Evolutionary conservation across 2,329 filamentous ascomycete genomes (phyloP).

Genomic region (Paecilomyces fulvus): DNA sequence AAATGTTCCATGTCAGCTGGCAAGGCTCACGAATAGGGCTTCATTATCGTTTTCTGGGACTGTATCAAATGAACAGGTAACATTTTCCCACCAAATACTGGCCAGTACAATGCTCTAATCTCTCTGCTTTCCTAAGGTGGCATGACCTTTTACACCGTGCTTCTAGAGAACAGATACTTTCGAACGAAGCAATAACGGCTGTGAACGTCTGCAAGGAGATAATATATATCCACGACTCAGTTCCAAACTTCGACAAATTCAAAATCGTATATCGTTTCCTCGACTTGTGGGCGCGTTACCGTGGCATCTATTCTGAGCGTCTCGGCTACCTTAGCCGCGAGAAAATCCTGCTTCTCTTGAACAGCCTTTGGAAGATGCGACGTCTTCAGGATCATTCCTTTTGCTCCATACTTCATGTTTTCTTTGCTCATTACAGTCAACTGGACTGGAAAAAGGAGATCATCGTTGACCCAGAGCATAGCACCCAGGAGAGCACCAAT

Average conservation of each 20-base stretch:
- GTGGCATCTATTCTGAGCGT: conserved; percentile 56
- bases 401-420: conserved; percentile 45
- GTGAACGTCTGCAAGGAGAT: conserved; percentile 58
- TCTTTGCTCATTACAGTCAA: conserved; percentile 22
- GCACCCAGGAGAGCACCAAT: not conserved
- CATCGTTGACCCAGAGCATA: not conserved
- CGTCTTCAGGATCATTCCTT: conserved; percentile 27
- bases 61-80: not conserved
- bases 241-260: conserved; percentile 53
- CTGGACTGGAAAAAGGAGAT: not conserved
- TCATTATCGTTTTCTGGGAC: not conserved
- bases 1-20: conserved; percentile 57
- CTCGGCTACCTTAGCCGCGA: conserved; percentile 60
- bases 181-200: conserved; percentile 50
- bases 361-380: conserved; percentile 51
- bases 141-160: conserved; percentile 34
- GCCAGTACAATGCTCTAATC: conserved; percentile 18
- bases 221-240: conserved; percentile 50
- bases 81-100: not conserved
- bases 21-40: conserved; percentile 18
- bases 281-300: conserved; percentile 53
- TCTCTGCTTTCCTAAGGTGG: conserved; percentile 21
- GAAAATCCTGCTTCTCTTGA: conserved; percentile 55
- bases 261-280: conserved; percentile 51
- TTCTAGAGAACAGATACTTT: conserved; percentile 46